A percentile compares a stretch with the other conserved stretches of the same genome.
These are phyloP conservation scores for Pisolithus thermaeus DNA, from an alignment of 1,284 basidiomycete species.

Conservation along the genomic window DNA sequence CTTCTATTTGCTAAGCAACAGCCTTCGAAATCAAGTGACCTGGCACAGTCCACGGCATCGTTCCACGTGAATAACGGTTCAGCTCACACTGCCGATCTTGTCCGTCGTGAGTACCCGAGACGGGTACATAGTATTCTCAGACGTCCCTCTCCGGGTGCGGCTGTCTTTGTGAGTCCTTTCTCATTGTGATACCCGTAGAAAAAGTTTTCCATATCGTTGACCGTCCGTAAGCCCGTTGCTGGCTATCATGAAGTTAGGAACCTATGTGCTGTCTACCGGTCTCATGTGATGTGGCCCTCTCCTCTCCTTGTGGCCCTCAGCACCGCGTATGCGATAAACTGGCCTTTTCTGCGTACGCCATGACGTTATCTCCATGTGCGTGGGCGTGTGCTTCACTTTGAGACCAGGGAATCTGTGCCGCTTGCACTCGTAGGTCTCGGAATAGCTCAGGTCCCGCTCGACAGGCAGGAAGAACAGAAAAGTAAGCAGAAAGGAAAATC, in stretches of 20 bases:
- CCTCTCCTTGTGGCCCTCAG: too few relatives aligned
- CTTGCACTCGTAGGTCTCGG: neutral
- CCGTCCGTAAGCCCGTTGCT: neutral
- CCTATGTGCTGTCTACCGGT: neutral
- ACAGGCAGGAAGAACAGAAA: neutral
- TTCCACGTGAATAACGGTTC: neutral
- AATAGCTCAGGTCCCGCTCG: neutral
- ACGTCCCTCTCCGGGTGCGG: neutral
- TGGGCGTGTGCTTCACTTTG: neutral
- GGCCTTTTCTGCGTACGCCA: neutral
- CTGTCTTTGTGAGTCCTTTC: neutral
- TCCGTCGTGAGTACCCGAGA: neutral
- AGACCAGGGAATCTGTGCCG: neutral
- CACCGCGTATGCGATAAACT: neutral
- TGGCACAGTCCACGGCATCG: neutral
- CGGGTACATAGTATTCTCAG: neutral
- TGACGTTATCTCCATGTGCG: neutral
- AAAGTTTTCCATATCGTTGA: too few relatives aligned
- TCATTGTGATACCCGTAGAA: neutral
- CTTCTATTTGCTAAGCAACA: slow-evolving; percentile 78
- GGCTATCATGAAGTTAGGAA: neutral
- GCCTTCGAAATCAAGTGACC: neutral
- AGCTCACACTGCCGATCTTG: neutral
- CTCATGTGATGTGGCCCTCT: neutral
- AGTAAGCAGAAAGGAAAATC: neutral